Evolutionary conservation across 2,329 filamentous ascomycete genomes (phyloP).

Genomic region (Dothidotthia symphoricarpi): DNA sequence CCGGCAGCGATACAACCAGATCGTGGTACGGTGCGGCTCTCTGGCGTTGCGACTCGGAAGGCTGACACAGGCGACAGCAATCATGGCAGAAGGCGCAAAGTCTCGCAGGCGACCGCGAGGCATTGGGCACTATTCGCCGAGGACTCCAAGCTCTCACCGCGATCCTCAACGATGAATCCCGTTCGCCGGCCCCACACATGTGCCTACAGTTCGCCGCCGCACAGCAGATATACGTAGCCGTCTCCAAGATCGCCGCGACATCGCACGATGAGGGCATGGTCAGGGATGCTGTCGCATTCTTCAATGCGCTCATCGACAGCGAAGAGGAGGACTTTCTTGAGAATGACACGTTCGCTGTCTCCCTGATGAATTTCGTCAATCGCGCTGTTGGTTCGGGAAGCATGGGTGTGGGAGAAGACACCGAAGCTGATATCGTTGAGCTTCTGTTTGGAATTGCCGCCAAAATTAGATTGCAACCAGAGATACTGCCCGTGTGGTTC

Average conservation of each 20-base stretch:
- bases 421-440: slow-evolving; percentile 86
- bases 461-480: slow-evolving; percentile 87
- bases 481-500: slow-evolving; percentile 90
- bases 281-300: slow-evolving; percentile 78
- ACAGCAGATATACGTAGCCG: slow-evolving; percentile 84
- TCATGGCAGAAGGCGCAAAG: slow-evolving; percentile 59
- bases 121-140: slow-evolving; percentile 51
- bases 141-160: slow-evolving; percentile 58
- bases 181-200: slow-evolving; percentile 82
- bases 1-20: slow-evolving; percentile 59
- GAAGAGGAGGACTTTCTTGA: slow-evolving; percentile 95
- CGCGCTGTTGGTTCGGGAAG: slow-evolving; percentile 73
- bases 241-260: slow-evolving; percentile 83
- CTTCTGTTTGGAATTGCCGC: slow-evolving; percentile 93
- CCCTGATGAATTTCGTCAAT: slow-evolving; percentile 81
- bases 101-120: slow-evolving; percentile 52
- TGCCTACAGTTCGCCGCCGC: slow-evolving; percentile 84
- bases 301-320: slow-evolving; percentile 89
- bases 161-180: slow-evolving; percentile 84
- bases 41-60: not conserved
- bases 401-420: slow-evolving; percentile 72
- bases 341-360: slow-evolving; percentile 79
- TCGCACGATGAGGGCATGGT: slow-evolving; percentile 85
- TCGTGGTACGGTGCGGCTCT: slow-evolving; percentile 46
- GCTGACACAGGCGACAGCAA: slow-evolving; percentile 46